phyloP scores from a whole-genome alignment of 148 eudicot genomes.

The Camellia lanceoleosa region DNA sequence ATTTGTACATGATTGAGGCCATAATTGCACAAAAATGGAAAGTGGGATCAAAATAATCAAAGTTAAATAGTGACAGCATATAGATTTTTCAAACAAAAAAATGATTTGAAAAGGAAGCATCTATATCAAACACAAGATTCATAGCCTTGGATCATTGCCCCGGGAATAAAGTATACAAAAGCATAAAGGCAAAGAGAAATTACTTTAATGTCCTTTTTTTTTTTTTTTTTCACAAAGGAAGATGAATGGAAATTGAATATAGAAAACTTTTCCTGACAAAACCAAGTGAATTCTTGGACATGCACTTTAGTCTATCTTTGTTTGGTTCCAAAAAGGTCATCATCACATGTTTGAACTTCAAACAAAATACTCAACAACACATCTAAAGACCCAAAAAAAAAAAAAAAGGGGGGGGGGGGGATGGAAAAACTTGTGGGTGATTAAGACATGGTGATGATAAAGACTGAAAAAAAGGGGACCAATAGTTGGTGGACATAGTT shows the following conservation, averaged over 20 bases:
- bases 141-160: background rate
- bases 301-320: background rate
- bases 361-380: background rate
- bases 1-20: background rate
- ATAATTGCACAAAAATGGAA: background rate
- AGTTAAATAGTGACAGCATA: background rate
- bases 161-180: background rate
- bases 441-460: background rate
- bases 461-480: too few relatives aligned
- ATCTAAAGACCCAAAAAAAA: too few relatives aligned
- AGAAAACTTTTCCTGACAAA: slow-evolving; percentile 3
- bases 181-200: background rate
- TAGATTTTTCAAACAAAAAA: background rate
- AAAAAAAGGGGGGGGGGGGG: background rate
- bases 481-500: too few relatives aligned
- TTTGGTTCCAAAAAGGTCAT: background rate
- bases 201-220: background rate
- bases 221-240: background rate
- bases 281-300: background rate
- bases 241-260: slow-evolving; percentile 13
- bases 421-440: slow-evolving; percentile 6
- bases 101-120: slow-evolving; percentile 1
- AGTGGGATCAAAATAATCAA: background rate
- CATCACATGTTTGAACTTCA: background rate
- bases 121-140: slow-evolving; percentile 9